A percentile compares a stretch with the other conserved stretches of the same genome.
phyloP scores from a whole-genome alignment of 306 rosid genomes.

The Vigna trinervia region DNA sequence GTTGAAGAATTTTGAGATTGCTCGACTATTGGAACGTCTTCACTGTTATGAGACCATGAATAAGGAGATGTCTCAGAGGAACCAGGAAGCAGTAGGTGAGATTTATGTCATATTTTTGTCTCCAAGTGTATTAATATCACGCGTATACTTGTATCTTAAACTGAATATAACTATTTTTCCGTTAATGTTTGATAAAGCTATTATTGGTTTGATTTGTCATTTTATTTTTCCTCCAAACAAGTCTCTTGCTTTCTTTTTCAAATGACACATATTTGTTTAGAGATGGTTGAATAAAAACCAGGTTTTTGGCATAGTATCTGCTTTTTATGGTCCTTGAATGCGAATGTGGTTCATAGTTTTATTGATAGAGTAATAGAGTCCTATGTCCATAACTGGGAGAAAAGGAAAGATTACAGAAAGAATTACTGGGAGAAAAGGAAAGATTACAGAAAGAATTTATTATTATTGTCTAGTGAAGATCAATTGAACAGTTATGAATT shows the following conservation, averaged over 20 bases:
- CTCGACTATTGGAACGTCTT: conserved; percentile 84
- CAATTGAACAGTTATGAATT: conserved; percentile 15
- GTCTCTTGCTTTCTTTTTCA: conserved; percentile 11
- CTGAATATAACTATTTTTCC: conserved; percentile 2
- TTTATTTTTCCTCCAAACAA: background rate
- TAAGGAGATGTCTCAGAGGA: conserved; percentile 98
- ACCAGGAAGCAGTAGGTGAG: conserved; percentile 93
- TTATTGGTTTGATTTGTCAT: conserved; percentile 19
- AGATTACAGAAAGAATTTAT: background rate
- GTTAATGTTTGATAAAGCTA: conserved; percentile 12
- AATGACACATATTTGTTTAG: conserved; percentile 22
- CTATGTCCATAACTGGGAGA: conserved; percentile 29
- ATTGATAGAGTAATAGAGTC: conserved; percentile 6
- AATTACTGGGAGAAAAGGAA: conserved; percentile 12
- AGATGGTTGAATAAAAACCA: conserved; percentile 18
- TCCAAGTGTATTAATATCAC: conserved; percentile 6
- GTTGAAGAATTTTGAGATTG: conserved; percentile 87
- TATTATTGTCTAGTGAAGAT: conserved; percentile 29
- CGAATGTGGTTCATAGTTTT: conserved; percentile 5
- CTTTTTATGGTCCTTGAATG: conserved; percentile 10
- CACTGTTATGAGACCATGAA: conserved; percentile 91
- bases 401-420: background rate
- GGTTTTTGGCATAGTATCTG: conserved; percentile 16
- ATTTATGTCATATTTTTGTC: conserved; percentile 12
- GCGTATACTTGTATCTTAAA: conserved; percentile 19